Conservation (phyloP, 495 filamentous ascomycete species). For the Aspergillus funiculosus region DNA sequence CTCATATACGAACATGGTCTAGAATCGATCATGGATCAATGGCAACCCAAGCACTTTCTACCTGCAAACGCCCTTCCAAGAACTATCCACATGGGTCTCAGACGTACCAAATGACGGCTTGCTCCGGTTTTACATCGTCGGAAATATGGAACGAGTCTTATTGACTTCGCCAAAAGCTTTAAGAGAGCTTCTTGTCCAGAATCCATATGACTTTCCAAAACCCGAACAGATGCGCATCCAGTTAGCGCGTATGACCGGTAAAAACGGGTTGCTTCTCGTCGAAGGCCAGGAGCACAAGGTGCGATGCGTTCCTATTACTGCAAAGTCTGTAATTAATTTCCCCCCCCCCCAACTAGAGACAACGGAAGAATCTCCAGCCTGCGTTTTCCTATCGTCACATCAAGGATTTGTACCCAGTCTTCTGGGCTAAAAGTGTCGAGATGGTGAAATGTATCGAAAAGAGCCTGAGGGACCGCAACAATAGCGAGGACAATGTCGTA, state of each 20-base stretch:
- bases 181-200: conserved; percentile 58
- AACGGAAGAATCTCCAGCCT: conserved; percentile 74
- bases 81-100: conserved; percentile 38
- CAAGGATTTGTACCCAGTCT: conserved; percentile 77
- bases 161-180: conserved; percentile 60
- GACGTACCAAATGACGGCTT: conserved; percentile 73
- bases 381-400: conserved; percentile 82
- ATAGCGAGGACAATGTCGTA: conserved; percentile 34
- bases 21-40: conserved; percentile 35
- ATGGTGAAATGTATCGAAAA: conserved; percentile 42
- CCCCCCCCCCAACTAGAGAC: conserved; percentile 34
- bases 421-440: conserved; percentile 65
- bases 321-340: not conserved
- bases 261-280: conserved; percentile 66
- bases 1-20: not conserved
- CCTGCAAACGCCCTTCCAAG: conserved; percentile 45
- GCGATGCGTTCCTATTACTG: not conserved
- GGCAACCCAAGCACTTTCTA: conserved; percentile 27
- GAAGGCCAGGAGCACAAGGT: conserved; percentile 83
- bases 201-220: conserved; percentile 77
- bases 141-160: conserved; percentile 67
- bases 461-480: conserved; percentile 21
- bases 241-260: conserved; percentile 61
- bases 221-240: conserved; percentile 50
- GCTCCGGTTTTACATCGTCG: conserved; percentile 60